Evolutionary conservation across 345 rosid species (phyloP).

Genomic region (Iberis pinnata): DNA sequence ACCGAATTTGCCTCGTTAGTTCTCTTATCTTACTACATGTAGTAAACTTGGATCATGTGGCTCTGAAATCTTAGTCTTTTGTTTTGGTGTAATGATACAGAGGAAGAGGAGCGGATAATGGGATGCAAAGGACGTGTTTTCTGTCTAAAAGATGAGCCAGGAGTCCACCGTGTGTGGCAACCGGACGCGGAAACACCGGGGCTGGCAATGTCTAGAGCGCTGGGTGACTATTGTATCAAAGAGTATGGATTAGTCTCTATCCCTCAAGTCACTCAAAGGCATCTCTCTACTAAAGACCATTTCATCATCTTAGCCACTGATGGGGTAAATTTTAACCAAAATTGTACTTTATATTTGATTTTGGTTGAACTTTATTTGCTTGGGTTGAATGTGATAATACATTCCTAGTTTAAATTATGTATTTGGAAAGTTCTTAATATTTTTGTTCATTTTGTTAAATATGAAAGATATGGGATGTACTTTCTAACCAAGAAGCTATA

Average conservation of each 20-base stretch:
- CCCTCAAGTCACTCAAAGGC: constrained; percentile 86
- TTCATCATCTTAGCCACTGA: constrained; percentile 84
- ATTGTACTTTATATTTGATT: too few species aligned
- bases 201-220: constrained; percentile 96
- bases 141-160: constrained; percentile 76
- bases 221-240: constrained; percentile 87
- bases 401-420: too few species aligned
- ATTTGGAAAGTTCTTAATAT: background rate
- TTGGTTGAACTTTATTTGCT: too few species aligned
- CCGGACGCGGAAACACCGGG: constrained; percentile 75
- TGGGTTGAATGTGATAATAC: background rate
- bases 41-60: background rate
- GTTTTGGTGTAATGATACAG: constrained; percentile 30
- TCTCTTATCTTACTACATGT: background rate
- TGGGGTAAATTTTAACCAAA: constrained; percentile 49
- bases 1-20: constrained; percentile 88
- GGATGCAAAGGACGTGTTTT: constrained; percentile 73
- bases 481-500: constrained; percentile 81
- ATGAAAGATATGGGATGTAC: constrained; percentile 84
- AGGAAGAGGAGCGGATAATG: constrained; percentile 76
- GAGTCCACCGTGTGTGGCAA: constrained; percentile 87
- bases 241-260: constrained; percentile 73
- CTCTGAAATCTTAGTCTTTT: constrained; percentile 12
- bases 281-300: constrained; percentile 58
- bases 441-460: background rate